Base-by-base conservation (phyloP, 352 stramenopile genomes). In the Pythium brassicae region DNA sequence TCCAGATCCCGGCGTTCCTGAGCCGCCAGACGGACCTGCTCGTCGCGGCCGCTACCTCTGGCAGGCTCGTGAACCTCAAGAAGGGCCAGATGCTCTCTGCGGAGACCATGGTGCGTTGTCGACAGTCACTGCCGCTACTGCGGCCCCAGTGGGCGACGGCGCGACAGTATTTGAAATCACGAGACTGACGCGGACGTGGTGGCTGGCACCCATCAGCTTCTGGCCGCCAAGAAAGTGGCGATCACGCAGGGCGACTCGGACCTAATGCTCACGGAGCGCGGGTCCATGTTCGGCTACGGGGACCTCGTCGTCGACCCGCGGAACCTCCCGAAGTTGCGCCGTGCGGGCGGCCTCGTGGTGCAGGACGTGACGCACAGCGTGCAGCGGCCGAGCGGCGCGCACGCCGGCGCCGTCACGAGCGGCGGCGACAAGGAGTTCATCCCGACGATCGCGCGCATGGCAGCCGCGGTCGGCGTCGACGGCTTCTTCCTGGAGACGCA, bases 401-500 rank as follows among this genome's bases (percentile, higher is more conserved):
- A 74, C 17, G 63, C 69, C 26, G 69, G 66, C 15, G 59, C 57
- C 0, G 79, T 56, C n/a, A 91, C 72, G 8, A 91, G 79, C 34
- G 69, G 74, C 12, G 83, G 85, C 7, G 74, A 93, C 56, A 77
- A 71, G n/a, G 82, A 92, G 52, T 89, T 87, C 59, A 92, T 92
- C 60, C 72, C 86, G 37, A 92, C 85, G 7, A 94, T 96, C 50
- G 83, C 86, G 8, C 76, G 81, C 48, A 86, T 94, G 76, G 85
- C 86, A 7, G 83, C 83, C 2, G 86, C 86, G 9, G 84, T 94
- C 11, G 86, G 87, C 29, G 86, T 94, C n/a, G 74, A 95, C 52
- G 87, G 86, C 3, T 89, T 96, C 55, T 96, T 96, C 70, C 77
- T 96, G 50, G 86, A 95, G 66, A 94, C 85, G n/a, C 81, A 94